Evolutionary conservation across 345 rosid species (phyloP), one percentile per base, ranked within the genome.

Genomic region (Streptanthus diversifolius): DNA sequence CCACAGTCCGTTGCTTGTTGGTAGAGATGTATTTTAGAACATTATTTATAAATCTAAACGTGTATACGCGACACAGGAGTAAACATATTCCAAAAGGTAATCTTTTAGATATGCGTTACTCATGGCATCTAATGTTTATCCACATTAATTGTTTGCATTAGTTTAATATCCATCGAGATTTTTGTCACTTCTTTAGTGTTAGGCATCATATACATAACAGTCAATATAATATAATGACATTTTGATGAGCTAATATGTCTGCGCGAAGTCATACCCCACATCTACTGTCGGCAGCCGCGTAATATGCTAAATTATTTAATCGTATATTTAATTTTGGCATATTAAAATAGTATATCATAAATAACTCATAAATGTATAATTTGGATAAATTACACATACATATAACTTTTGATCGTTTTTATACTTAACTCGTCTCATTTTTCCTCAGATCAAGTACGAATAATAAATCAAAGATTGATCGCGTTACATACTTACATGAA

Each of bases 271-370:
- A 72, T 63, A 62, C 55, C 60, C 56, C n/a, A 51, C 51, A 70
- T 49, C 47, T 15, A 55, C 49, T 17, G 77, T 63, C 71, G 77
- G 71, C 66, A 55, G 71, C 57, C 65, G 69, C 51, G 17, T 55
- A 35, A 55, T 63, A 45, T 41, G 22, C 29, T 35, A 24, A 25
- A 17, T 3, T 35, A 27, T 36, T 27, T 36, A 70, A 35, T 32
- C 3, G 1, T 57, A 5, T 9, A 41, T 53, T 13, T 54, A 27
- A 8, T 43, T 55, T 55, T 18, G 1, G 32, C 13, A 18, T 30
- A 30, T 30, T 44, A 41, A 18, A 21, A 27, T 40, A 25, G 3
- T 19, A 37, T 63, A 4, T 63, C n/a, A 8, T 41, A 41, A 36
- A 41, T 41, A 43, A 25, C 29, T 44, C 36, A 41, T 41, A 43